Evolutionary conservation across 257 asterid genomes (phyloP).

Genomic region (Nicotiana sylvestris): DNA sequence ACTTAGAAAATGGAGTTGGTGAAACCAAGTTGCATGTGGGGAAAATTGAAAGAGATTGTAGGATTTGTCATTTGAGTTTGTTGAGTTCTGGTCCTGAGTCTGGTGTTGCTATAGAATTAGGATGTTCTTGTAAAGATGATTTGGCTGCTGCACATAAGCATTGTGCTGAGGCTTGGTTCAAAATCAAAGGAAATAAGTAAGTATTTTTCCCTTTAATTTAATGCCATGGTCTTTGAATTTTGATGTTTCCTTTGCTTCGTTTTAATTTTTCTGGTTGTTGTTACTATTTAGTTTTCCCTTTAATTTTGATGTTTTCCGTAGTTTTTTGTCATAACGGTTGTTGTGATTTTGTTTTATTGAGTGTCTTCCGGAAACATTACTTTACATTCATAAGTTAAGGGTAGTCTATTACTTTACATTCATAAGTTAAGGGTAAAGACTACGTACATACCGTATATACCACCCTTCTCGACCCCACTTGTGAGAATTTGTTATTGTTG

Average conservation of each 20-base stretch:
- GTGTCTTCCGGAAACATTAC: too few relatives aligned
- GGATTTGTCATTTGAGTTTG: constrained; percentile 84
- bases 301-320: too few relatives aligned
- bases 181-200: constrained; percentile 90
- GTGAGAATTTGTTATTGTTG: too few relatives aligned
- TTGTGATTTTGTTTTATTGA: too few relatives aligned
- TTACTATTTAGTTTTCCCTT: too few relatives aligned
- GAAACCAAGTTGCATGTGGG: constrained; percentile 32
- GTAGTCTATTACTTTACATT: too few relatives aligned
- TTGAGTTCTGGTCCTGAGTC: constrained; percentile 46
- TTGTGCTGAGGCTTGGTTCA: constrained; percentile 95
- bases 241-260: background rate
- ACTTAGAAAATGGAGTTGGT: constrained; percentile 31
- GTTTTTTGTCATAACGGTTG: too few relatives aligned
- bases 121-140: constrained; percentile 85
- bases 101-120: constrained; percentile 74
- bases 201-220: constrained; percentile 12
- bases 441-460: too few relatives aligned
- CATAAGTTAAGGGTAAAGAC: too few relatives aligned
- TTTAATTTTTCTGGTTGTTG: too few relatives aligned
- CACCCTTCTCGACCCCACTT: too few relatives aligned
- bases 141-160: constrained; percentile 82
- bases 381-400: too few relatives aligned
- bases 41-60: constrained; percentile 56
- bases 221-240: background rate